Conservation (phyloP, 768 basidiomycete species). For the Mycena metata region DNA sequence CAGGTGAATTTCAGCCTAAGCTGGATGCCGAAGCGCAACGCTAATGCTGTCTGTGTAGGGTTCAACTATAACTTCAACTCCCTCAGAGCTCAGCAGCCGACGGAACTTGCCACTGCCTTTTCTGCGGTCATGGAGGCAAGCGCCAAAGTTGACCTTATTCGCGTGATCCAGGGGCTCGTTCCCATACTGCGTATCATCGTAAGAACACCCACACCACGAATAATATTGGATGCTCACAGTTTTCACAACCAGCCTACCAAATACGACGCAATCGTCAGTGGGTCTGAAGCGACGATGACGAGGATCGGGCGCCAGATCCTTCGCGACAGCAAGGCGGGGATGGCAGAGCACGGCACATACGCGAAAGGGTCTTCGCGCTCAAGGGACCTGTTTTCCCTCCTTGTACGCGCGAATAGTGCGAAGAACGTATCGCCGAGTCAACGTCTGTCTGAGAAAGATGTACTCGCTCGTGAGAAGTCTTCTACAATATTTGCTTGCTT, state of each 20-base stretch:
- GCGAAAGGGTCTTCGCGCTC: conserved; percentile 44
- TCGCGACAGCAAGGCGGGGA: conserved; percentile 59
- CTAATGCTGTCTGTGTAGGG: conserved; percentile 48
- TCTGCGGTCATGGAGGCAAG: conserved; percentile 48
- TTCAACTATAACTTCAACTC: conserved; percentile 47
- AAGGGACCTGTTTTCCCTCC: conserved; percentile 67
- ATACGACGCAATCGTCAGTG: conserved; percentile 36
- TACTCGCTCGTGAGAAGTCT: conserved; percentile 61
- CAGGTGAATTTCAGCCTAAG: conserved; percentile 61
- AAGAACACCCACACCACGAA: conserved; percentile 24
- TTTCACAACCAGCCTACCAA: conserved; percentile 41
- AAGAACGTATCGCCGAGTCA: conserved; percentile 68
- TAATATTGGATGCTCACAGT: not conserved
- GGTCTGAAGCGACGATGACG: conserved; percentile 53
- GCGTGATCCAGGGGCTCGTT: not conserved
- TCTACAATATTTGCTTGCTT: not conserved
- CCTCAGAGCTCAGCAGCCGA: conserved; percentile 39
- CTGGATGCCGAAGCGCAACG: not conserved
- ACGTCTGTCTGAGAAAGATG: conserved; percentile 71
- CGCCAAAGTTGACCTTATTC: not conserved
- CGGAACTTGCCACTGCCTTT: conserved; percentile 59
- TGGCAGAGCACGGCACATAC: conserved; percentile 45
- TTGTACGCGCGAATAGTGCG: conserved; percentile 75
- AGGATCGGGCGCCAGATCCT: conserved; percentile 66
- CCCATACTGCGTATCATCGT: conserved; percentile 48